Conservation (phyloP, 2,329 filamentous ascomycete species). For the Sphaerostilbella broomeana region DNA sequence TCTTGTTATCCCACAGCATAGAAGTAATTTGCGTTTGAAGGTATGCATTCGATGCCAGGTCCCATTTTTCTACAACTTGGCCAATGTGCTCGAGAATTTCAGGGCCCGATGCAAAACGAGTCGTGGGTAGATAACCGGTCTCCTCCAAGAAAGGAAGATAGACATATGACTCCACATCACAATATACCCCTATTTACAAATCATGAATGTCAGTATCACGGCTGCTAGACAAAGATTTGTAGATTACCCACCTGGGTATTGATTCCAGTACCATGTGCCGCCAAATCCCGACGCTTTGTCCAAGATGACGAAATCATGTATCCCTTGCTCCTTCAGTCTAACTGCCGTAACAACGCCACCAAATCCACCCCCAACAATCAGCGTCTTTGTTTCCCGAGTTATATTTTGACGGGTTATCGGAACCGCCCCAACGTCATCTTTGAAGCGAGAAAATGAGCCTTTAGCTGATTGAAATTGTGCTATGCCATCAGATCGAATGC, state of each 20-base stretch:
- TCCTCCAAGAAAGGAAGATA: conserved; percentile 1
- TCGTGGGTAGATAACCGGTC: not conserved
- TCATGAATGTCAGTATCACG: conserved; percentile 26
- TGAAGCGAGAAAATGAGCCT: conserved; percentile 14
- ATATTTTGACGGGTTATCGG: not conserved
- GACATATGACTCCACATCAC: not conserved
- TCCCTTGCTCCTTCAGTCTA: conserved; percentile 16
- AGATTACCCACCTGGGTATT: conserved; percentile 13
- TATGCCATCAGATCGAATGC: conserved; percentile 22
- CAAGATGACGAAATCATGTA: conserved; percentile 32
- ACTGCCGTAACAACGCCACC: conserved; percentile 25
- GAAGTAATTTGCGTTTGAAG: not conserved
- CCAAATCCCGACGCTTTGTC: conserved; percentile 38
- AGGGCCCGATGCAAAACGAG: not conserved
- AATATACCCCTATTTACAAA: conserved; percentile 11
- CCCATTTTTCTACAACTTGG: not conserved
- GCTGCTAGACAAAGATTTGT: conserved; percentile 26
- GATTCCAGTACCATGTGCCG: conserved; percentile 45
- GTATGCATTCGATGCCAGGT: not conserved
- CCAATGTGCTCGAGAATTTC: not conserved
- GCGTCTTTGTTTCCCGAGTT: conserved; percentile 15
- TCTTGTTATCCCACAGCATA: not conserved
- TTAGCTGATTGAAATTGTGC: conserved; percentile 26
- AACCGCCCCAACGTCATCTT: conserved; percentile 21
- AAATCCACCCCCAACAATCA: conserved; percentile 29